Evolutionary conservation across 768 basidiomycete species (phyloP).

Genomic region (Dacryopinax primogenitus): DNA sequence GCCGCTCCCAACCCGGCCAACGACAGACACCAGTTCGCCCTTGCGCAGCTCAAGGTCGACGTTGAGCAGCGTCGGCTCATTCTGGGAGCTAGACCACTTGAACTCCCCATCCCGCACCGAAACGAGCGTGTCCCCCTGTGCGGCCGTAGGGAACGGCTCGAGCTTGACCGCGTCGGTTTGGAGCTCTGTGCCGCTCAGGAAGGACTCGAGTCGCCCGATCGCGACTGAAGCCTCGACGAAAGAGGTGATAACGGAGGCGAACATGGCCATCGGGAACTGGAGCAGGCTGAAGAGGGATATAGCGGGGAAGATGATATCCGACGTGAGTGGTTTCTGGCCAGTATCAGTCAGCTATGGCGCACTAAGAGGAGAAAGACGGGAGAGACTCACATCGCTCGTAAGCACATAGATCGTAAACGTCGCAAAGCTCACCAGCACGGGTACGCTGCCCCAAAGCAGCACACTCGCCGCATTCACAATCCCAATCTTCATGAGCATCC

Average conservation of each 20-base stretch:
- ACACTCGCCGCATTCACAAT: constrained; percentile 43
- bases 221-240: constrained; percentile 81
- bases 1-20: constrained; percentile 83
- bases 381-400: constrained; percentile 7
- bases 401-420: constrained; percentile 29
- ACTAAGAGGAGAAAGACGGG: not conserved
- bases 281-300: constrained; percentile 82
- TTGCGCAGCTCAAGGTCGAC: constrained; percentile 64
- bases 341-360: constrained; percentile 17
- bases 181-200: constrained; percentile 66
- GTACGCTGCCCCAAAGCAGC: constrained; percentile 15
- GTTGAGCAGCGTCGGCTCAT: constrained; percentile 52
- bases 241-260: constrained; percentile 59
- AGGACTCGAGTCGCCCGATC: constrained; percentile 59
- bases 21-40: constrained; percentile 71
- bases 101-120: constrained; percentile 64
- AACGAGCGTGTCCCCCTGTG: constrained; percentile 47
- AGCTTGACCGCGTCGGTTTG: constrained; percentile 62
- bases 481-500: constrained; percentile 71
- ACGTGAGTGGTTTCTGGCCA: constrained; percentile 51
- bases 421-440: constrained; percentile 68
- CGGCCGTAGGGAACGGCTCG: constrained; percentile 32
- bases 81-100: constrained; percentile 50
- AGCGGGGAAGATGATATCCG: constrained; percentile 90
- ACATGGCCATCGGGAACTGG: constrained; percentile 75